Evolutionary conservation across 2,329 filamentous ascomycete genomes (phyloP), one percentile per base, ranked within the genome.

Genomic region (Pseudogymnoascus sp.): DNA sequence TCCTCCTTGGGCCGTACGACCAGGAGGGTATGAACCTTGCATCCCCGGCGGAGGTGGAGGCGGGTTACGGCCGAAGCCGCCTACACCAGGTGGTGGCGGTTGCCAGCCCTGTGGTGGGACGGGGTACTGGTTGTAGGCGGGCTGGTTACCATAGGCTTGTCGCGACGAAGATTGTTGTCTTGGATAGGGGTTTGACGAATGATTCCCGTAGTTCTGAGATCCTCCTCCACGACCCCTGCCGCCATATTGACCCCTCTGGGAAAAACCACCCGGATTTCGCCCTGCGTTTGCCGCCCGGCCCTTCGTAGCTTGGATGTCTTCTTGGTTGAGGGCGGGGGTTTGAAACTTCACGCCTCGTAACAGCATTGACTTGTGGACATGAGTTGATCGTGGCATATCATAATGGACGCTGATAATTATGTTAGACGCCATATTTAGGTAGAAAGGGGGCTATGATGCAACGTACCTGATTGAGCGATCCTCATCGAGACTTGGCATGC

Each of bases 341-440:
- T 89, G 84, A 61, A 92, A 80, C 67, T 87, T 85, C 38, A 92
- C 86, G 11, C 94, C 94, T 2, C 91, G 87, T 35, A 99, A 80
- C 12, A 99, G 81, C 89, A 96, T 95, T 5, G 92, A 97, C 72
- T 97, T 97, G 76, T 99, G 94, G 4, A 84, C 78, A 67, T 90
- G 82, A 8, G 78, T 79, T 16, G 84, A 84, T 39, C 81, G 79
- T 0, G 93, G 92, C 75, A 97, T 88, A 47, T 91, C 85, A 71
- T 95, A 99, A 69, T 89, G 79, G 9, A 97, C 91, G 70, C 89
- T 96, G 65, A 38, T 39, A 14, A 60, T 5, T 28, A 47, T 11
- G 66, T 76, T 70, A 61, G 65, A 59, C 30, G 12, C 9, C 14
- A 58, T 6, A n/a, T 14, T 14, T 30, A 25, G n/a, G 14, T 12